Evolutionary conservation across 225 moss, liverwort and hornwort genomes (phyloP), one percentile per base, ranked within the genome.

Genomic region (Ulota crispa): DNA sequence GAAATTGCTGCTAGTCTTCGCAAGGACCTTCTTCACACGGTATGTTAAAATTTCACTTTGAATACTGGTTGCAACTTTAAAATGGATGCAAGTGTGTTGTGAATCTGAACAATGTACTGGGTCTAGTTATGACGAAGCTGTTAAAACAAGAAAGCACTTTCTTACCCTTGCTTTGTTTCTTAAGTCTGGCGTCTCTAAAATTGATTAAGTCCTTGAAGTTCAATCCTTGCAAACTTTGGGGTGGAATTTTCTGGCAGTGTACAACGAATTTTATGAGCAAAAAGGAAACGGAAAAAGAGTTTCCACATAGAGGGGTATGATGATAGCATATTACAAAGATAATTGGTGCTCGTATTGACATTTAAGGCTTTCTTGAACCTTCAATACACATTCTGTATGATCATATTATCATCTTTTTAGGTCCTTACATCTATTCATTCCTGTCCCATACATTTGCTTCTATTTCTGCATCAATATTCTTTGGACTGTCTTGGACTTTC

Each of bases 1-100:
- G 73, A 93, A 53, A 76, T 95, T 32, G 94, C 94, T 54, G 69
- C 86, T 41, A 91, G 75, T 56, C 88, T 98, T 30, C 89, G 91
- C 15, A 64, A 93, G 81, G 94, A 95, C 27, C 82, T 98, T 30
- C 62, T 91, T 57, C 86, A 87, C 54, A 83, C 83, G 82, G 94
- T 94, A 83, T 16, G 83, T 80, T 64, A 7, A 34, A 16, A 16
- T 14, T 34, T 73, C 20, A 28, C n/a, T 39, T 60, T 45, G 60
- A 18, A 36, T 13, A 30, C 47, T 53, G 24, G n/a, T 66, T 41
- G 10, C 55, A 66, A 52, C 42, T 23, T 42, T 18, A 9, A 28
- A 30, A 66, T 30, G 28, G 13, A 8, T 47, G 28, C 31, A 45
- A 73, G 26, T 47, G n/a, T 55, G 34, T 24, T 74, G 66, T 56